Evolutionary conservation across 2,329 filamentous ascomycete species (phyloP).

Genomic region (Curvularia eragrostidis): DNA sequence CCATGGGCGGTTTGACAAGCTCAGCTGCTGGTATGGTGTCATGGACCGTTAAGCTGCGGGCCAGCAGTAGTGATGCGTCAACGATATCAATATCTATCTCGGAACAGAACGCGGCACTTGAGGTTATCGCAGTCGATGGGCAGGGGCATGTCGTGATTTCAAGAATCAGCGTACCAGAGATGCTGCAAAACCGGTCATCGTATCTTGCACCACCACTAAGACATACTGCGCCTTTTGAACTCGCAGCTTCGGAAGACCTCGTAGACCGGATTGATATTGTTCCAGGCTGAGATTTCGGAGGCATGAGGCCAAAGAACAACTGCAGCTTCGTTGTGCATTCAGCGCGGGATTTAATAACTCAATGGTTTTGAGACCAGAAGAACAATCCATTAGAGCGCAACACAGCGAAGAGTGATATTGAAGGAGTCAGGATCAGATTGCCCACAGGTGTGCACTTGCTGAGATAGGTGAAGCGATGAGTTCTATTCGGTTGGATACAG

Average conservation of each 20-base stretch:
- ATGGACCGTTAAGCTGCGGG: constrained; percentile 18
- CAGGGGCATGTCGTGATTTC: constrained; percentile 21
- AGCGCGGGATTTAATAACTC: background rate
- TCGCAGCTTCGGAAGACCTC: background rate
- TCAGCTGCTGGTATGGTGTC: constrained; percentile 1
- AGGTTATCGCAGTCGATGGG: constrained; percentile 29
- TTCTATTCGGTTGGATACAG: background rate
- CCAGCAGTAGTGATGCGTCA: constrained; percentile 7
- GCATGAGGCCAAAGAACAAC: background rate
- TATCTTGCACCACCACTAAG: background rate
- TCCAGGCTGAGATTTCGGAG: background rate
- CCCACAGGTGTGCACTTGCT: background rate
- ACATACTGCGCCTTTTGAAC: constrained; percentile 3
- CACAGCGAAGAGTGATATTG: background rate
- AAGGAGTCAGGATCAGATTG: no score
- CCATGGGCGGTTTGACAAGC: constrained; percentile 25
- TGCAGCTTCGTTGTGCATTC: background rate
- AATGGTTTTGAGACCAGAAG: background rate
- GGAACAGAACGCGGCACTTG: constrained; percentile 21
- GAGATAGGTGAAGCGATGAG: background rate
- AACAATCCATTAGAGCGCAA: background rate
- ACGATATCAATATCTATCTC: constrained; percentile 24
- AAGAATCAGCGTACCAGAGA: constrained; percentile 21
- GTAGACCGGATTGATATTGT: constrained; percentile 9
- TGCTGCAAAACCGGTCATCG: constrained; percentile 10